Conservation (phyloP, 2,329 filamentous ascomycete species). For the Phoma sp. region DNA sequence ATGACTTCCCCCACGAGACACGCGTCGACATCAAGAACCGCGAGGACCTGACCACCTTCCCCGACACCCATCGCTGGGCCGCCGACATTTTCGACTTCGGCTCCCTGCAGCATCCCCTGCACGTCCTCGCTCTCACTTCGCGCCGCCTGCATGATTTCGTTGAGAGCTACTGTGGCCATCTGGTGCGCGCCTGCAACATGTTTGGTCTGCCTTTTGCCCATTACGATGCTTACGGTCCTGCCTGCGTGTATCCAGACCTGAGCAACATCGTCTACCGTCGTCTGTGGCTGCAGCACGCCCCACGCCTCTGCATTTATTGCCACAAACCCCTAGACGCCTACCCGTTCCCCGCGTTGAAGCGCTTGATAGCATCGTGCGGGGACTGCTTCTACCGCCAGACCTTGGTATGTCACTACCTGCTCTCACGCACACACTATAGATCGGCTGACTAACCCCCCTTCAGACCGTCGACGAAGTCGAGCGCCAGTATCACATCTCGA, state of each 20-base stretch:
- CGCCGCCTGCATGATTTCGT: slow-evolving; percentile 26
- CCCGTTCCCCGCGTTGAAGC: slow-evolving; percentile 26
- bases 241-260: slow-evolving; percentile 34
- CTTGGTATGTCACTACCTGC: slow-evolving; percentile 21
- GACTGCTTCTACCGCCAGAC: slow-evolving; percentile 41
- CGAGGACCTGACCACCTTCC: slow-evolving; percentile 27
- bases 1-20: slow-evolving; percentile 22
- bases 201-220: slow-evolving; percentile 40
- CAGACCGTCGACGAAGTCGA: slow-evolving; percentile 37
- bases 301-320: slow-evolving; percentile 38
- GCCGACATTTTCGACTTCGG: slow-evolving; percentile 36
- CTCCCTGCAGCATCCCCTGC: slow-evolving; percentile 34
- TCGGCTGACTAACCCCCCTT: neutral
- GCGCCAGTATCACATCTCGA: slow-evolving; percentile 36
- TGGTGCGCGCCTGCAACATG: slow-evolving; percentile 34
- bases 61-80: slow-evolving; percentile 35
- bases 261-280: slow-evolving; percentile 37
- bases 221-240: slow-evolving; percentile 25
- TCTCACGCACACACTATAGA: no score
- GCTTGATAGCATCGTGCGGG: slow-evolving; percentile 29
- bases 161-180: slow-evolving; percentile 35
- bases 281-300: slow-evolving; percentile 40
- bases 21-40: slow-evolving; percentile 28
- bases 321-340: slow-evolving; percentile 30
- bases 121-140: slow-evolving; percentile 35